phyloP scores from a whole-genome alignment of 2,329 filamentous ascomycete genomes.

The Nigrograna mackinnonii region DNA sequence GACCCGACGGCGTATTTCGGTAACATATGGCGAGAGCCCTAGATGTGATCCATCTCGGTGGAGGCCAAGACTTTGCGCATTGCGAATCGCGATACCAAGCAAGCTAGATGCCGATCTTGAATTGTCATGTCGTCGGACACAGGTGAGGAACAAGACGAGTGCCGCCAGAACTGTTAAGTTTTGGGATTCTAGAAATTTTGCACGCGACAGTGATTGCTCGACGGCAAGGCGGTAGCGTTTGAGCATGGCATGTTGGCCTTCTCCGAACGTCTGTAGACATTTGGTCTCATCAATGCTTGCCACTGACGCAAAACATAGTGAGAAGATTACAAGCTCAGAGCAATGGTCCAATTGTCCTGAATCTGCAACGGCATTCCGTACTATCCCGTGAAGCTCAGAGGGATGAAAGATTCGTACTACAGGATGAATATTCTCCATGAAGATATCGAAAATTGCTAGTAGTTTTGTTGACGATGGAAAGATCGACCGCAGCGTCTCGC shows the following conservation, averaged over 20 bases:
- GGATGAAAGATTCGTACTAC: not conserved
- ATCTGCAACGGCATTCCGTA: not conserved
- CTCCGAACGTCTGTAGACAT: not conserved
- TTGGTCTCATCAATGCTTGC: not conserved
- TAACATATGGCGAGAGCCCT: not conserved
- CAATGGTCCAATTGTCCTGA: not conserved
- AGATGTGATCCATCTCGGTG: not conserved
- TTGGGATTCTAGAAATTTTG: not conserved
- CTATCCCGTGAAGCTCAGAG: not conserved
- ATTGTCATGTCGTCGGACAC: not conserved
- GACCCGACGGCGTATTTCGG: slow-evolving; percentile 2
- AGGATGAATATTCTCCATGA: not conserved
- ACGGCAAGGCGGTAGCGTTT: not conserved
- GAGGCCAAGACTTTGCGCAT: not conserved
- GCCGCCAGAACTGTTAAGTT: not conserved
- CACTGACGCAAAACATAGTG: not conserved
- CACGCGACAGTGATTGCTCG: not conserved
- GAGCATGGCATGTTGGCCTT: not conserved
- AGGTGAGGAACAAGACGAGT: not conserved
- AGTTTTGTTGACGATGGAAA: not conserved
- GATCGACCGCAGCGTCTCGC: not conserved
- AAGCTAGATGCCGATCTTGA: not conserved
- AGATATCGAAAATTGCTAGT: not conserved
- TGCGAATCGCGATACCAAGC: not conserved
- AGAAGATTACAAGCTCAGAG: not conserved